Base-by-base conservation (phyloP, 176 grass and related monocot species). In the Coix lacrymajobi region DNA sequence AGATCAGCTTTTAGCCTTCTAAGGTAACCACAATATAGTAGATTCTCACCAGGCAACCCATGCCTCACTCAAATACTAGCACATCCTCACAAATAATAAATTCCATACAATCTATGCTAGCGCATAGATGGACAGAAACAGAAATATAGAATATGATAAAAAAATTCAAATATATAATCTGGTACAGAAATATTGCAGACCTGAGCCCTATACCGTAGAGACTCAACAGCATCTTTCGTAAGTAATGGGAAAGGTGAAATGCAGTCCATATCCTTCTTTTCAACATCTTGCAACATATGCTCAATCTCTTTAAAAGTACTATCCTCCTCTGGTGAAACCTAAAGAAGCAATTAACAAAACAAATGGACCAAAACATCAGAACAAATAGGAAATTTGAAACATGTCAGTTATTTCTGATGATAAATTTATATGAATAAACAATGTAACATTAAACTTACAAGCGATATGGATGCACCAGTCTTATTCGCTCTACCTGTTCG, bases 141-240 rank as follows among this genome's bases (percentile, higher is more conserved):
- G 19, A 19, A 81, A 84, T 69, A 54, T 63, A 38, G 44, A 63
- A 76, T 19, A 79, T 38, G 32, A 58, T 78, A 41, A 45, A 44
- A 52, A 19, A 31, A 56, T 78, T 52, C 24, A 83, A 69, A 69
- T 78, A 74, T 76, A 85, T 67, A 48, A 63, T 80, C 43, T 24
- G 51, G 30, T 17, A 31, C 75, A 75, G 14, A 56, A 19, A 80
- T 49, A 36, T 46, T n/a, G 7, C 54, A 57, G 85, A 93, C 96
- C 92, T 98, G 90, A 87, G 92, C 82, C 51, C 96, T 94, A 38
- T 98, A 98, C 4, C 96, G 90, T 73, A 98, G 83, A 78, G 92
- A 93, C 41, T 93, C 91, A 7, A 98, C 91, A 11, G 96, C 92
- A 57, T 90, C 88, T 84, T 79, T 85, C 8, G 90, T 92, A 38